Percentiles rank a stretch among this genome's conserved stretches.
Conservation (phyloP, 129 eudicot genomes). For the Flaveria bidentis region DNA sequence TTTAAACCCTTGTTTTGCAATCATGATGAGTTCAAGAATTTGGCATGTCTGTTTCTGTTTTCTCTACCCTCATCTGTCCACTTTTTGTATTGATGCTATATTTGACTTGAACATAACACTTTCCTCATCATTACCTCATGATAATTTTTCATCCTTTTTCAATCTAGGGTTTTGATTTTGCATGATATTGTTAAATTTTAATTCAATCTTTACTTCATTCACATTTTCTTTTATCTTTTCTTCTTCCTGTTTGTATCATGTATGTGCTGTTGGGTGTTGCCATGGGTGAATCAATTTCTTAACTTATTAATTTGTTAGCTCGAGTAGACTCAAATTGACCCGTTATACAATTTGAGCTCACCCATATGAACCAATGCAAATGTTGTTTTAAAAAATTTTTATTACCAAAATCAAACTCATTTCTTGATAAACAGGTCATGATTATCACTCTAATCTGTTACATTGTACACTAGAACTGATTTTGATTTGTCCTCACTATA, state of each 20-base stretch:
- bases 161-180: slow-evolving; percentile 40
- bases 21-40: slow-evolving; percentile 32
- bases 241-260: slow-evolving; percentile 21
- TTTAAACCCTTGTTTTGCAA: slow-evolving; percentile 26
- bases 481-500: no score
- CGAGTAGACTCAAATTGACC: not conserved
- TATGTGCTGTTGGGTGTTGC: not conserved
- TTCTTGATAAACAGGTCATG: no score
- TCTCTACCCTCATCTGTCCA: slow-evolving; percentile 8
- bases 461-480: no score
- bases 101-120: slow-evolving; percentile 32
- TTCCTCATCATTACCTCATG: slow-evolving; percentile 43
- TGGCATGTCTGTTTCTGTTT: slow-evolving; percentile 26
- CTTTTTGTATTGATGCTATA: slow-evolving; percentile 39
- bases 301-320: not conserved
- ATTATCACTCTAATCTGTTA: no score
- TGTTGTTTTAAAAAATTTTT: no score
- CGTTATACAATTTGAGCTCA: not conserved
- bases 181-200: slow-evolving; percentile 9
- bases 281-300: slow-evolving; percentile 1
- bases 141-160: slow-evolving; percentile 28
- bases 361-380: no score
- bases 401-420: no score
- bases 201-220: not conserved
- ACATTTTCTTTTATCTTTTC: not conserved